Evolutionary conservation across 495 filamentous ascomycete species (phyloP).

Genomic region (Xylaria acuta): DNA sequence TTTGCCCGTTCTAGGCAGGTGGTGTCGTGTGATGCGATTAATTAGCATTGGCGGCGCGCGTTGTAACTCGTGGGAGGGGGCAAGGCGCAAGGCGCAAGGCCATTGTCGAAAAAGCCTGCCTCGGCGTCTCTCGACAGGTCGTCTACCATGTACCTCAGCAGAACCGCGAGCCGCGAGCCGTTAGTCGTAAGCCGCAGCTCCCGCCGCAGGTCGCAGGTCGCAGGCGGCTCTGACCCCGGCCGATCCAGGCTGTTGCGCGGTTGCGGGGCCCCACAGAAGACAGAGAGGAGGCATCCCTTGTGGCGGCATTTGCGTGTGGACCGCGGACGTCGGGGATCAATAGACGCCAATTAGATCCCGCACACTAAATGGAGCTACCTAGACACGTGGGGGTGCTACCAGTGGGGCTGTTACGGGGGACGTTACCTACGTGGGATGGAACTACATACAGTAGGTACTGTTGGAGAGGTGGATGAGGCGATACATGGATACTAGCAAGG

Average conservation of each 20-base stretch:
- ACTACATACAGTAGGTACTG: too few species aligned
- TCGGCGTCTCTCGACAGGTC: neutral
- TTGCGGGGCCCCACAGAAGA: too few species aligned
- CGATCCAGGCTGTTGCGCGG: too few species aligned
- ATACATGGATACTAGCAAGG: neutral
- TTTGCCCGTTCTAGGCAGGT: constrained; percentile 16
- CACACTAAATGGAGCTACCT: neutral
- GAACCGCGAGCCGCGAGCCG: neutral
- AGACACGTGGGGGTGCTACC: too few species aligned
- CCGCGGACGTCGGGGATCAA: neutral
- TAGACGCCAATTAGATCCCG: constrained; percentile 2
- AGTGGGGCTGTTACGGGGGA: too few species aligned
- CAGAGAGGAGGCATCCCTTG: too few species aligned
- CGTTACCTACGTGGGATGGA: neutral
- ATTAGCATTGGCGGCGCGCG: neutral
- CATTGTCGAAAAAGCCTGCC: neutral
- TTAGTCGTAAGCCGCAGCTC: too few species aligned
- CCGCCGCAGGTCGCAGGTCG: too few species aligned
- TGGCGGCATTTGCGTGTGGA: neutral
- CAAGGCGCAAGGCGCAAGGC: too few species aligned
- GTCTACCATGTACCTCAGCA: neutral
- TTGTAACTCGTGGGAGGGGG: neutral
- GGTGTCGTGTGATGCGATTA: neutral
- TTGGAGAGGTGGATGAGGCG: neutral
- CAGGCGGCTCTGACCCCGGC: neutral